Percentiles rank a stretch among this genome's conserved stretches.
These are phyloP conservation scores for Colletotrichum graminicola DNA, from an alignment of 2,329 filamentous ascomycete species.

Conservation along the genomic window DNA sequence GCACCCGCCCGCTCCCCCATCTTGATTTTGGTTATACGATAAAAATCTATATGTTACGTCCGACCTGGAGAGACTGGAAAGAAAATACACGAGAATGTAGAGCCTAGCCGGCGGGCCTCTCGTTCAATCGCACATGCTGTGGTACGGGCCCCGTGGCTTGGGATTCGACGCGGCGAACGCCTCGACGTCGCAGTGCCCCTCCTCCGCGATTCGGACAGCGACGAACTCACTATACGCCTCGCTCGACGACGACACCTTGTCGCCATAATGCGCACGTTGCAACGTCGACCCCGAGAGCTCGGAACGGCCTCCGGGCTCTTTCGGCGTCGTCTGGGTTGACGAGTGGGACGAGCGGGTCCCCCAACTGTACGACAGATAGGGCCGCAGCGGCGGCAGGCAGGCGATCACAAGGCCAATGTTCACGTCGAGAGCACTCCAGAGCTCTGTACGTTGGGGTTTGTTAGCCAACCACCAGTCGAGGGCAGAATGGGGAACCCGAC, in stretches of 20 bases:
- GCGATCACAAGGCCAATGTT: neutral
- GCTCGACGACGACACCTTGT: no score
- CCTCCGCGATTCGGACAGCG: neutral
- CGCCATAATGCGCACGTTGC: no score
- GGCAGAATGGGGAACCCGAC: neutral
- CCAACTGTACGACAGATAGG: neutral
- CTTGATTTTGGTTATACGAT: neutral
- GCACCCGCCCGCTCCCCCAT: no score
- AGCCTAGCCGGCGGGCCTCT: neutral
- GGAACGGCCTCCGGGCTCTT: neutral
- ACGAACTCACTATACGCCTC: neutral
- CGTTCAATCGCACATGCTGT: neutral
- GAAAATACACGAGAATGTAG: neutral
- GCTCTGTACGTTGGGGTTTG: neutral
- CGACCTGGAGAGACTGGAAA: neutral
- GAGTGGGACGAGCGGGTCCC: neutral
- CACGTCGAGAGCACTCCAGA: neutral
- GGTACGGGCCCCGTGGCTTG: neutral
- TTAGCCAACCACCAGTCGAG: neutral
- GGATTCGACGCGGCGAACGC: neutral
- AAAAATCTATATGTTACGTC: neutral
- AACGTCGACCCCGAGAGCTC: neutral
- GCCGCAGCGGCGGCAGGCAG: conserved; percentile 10
- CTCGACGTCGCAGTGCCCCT: neutral
- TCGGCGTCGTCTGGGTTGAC: neutral